These are phyloP conservation scores for Metschnikowia aberdeeniae DNA, from an alignment of 805 yeast species.

Conservation along the genomic window DNA sequence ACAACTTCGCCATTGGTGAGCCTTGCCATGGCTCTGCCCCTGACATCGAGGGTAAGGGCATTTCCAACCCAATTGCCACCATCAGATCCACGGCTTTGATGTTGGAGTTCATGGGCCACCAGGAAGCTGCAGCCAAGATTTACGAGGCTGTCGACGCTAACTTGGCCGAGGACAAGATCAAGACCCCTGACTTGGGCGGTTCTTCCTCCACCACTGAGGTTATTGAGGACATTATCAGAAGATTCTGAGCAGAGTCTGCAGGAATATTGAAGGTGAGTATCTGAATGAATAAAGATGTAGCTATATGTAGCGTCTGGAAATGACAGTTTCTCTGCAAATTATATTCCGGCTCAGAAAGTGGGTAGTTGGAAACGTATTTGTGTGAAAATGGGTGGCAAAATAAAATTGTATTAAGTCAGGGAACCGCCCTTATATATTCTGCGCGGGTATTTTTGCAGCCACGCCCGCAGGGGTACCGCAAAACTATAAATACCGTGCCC, in stretches of 20 bases:
- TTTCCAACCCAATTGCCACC: conserved; percentile 95
- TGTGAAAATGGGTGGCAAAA: neutral
- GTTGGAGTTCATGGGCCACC: conserved; percentile 94
- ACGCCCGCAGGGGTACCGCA: neutral
- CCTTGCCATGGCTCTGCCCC: conserved; percentile 99
- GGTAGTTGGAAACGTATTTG: neutral
- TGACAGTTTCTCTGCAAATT: too few relatives aligned
- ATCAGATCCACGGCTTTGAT: conserved; percentile 95
- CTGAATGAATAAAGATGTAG: neutral
- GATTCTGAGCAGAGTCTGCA: conserved; percentile 24
- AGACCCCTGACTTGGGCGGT: conserved; percentile 97
- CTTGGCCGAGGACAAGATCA: conserved; percentile 69
- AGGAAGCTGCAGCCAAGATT: conserved; percentile 85
- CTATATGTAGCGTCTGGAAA: too few relatives aligned
- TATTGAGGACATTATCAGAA: conserved; percentile 69
- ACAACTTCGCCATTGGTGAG: conserved; percentile 93
- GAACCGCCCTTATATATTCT: neutral
- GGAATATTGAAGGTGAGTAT: neutral
- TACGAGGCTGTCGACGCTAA: conserved; percentile 94
- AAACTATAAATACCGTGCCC: neutral
- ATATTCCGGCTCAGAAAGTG: too few relatives aligned
- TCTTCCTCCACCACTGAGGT: conserved; percentile 82
- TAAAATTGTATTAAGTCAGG: neutral
- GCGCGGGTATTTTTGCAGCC: conserved; percentile 4
- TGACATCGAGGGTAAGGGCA: conserved; percentile 93